Evolutionary conservation across 1,284 basidiomycete species (phyloP), one percentile per base, ranked within the genome.

Genomic region (Ceraceosorus guamensis): DNA sequence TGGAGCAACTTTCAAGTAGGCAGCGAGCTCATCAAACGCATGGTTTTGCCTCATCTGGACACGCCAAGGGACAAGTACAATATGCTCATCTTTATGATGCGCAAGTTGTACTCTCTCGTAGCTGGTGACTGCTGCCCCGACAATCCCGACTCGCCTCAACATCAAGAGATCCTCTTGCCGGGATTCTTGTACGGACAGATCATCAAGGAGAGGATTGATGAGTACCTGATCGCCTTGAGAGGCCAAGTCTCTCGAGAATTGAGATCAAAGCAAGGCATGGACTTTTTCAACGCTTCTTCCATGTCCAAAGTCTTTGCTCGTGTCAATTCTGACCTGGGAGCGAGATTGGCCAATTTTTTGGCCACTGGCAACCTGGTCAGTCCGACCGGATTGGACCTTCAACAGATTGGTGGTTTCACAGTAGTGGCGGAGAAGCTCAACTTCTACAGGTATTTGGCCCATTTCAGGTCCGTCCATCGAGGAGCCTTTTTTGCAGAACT

Each of bases 401-500:
- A 98, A 76, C 95, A 99, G 79, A 87, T 91, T 0, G 88, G 89
- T 14, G 95, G 95, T 48, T 98, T 95, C 79, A 97, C 95, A 4
- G 93, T 99, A 68, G 88, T 98, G 47, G 95, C 93, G 2, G 95
- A 99, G 79, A 98, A 98, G 79, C 83, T 99, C 63, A 99, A 99
- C 78, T 99, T 93, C 84, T 88, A 89, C 73, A 90, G 95, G 48
- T 99, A 97, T 78, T 91, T 99, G 76, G 88, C 88, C 70, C 95
- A 99, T 79, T 99, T 99, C 82, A 83, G 95, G 56, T 96, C 89
- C 77, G 92, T 99, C 46, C 95, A 99, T 79, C 88, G 95, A 80
- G 95, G 95, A 78, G 91, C 95, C 46, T 99, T 99, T 84, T 99
- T 98, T 75, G 91, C 93, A 24, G 92, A 98, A 77, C 84, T 98